Base-by-base conservation (phyloP, 164 flowering plant species). In the Dillenia turbinata region DNA sequence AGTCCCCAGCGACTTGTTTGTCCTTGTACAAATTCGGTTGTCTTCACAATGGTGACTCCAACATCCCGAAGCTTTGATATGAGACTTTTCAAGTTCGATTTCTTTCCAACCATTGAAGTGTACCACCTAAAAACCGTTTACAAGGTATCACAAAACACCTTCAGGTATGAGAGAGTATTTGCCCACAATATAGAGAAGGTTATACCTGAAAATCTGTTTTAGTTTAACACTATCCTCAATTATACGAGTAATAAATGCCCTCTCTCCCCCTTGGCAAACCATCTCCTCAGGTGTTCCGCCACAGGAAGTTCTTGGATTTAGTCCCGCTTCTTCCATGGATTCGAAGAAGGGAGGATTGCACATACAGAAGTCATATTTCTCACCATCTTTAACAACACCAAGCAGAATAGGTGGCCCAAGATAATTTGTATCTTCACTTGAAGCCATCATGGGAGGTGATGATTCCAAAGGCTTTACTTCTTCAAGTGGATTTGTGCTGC, bases 271-370 rank as follows among this genome's bases (percentile, higher is more conserved):
- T 62, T 86, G 83, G 64, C 88, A 94, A 65, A 88, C 89, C 99
- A 94, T 94, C 83, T 94, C 97, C 53, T 69, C 82, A 3, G 71
- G 69, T 10, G 96, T 94, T 55, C 99, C 99, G 68, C 97, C 96
- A 75, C 96, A 94, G 12, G 99, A 81, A 59, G 97, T 91, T 80
- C 79, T 91, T 22, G 97, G 99, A 67, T 94, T 94, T n/a, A 81
- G 64, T 57, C 97, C 95, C 10, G 96, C 96, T 78, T 87, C 88
- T 55, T 78, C 88, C 70, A 94, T 86, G 69, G 76, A 78, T 70
- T 85, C 90, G 71, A 94, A 94, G 78, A 94, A 94, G 44, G 99
- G 99, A 69, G 99, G 99, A 74, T 94, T 94, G 60, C 96, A 94
- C 97, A 94, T 91, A 75, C 99, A 94, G 67, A 94, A 94, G 67